phyloP scores from a whole-genome alignment of 1,284 basidiomycete species.

The Peniophora sp. region DNA sequence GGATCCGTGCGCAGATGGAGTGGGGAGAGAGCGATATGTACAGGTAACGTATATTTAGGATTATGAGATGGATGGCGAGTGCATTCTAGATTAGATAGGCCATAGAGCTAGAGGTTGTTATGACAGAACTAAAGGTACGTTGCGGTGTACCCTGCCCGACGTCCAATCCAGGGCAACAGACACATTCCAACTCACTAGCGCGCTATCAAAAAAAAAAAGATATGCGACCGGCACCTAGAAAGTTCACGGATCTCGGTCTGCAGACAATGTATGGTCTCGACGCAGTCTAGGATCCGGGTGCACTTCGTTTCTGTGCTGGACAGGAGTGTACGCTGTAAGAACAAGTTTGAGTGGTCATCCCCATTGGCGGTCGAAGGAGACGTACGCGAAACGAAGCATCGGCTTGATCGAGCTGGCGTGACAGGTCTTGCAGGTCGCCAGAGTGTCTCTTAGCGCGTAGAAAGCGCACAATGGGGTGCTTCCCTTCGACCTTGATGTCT shows the following conservation, averaged over 20 bases:
- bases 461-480: background rate
- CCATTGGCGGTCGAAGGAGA: background rate
- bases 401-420: background rate
- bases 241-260: background rate
- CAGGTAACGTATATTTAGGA: too few species aligned
- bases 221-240: background rate
- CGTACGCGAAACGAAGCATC: background rate
- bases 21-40: too few species aligned
- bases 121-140: too few species aligned
- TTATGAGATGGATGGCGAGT: too few species aligned
- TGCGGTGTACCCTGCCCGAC: too few species aligned
- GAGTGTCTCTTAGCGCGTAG: background rate
- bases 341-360: background rate
- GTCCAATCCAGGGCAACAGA: too few species aligned
- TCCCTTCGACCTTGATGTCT: background rate
- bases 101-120: too few species aligned
- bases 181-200: background rate
- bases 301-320: background rate
- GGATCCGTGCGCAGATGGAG: too few species aligned
- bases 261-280: background rate
- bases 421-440: background rate
- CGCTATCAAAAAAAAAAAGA: background rate
- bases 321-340: background rate
- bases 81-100: too few species aligned
- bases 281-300: background rate